Conservation (phyloP, 352 stramenopile species). For the Globisporangium nagaii region DNA sequence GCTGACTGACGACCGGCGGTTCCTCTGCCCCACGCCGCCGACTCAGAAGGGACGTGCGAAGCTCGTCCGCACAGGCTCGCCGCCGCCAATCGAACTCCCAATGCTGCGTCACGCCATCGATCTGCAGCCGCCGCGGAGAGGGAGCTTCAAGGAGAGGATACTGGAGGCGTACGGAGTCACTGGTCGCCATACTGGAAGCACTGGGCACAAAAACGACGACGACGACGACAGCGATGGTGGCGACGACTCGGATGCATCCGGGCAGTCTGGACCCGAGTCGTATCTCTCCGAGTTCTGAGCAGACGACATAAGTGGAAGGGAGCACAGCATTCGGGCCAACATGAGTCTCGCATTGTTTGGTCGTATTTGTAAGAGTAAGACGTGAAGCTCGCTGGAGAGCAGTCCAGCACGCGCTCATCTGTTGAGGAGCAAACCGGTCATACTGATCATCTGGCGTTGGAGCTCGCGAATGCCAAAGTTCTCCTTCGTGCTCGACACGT, state of each 20-base stretch:
- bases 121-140: neutral
- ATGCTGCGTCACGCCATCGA: neutral
- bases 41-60: neutral
- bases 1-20: neutral
- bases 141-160: slow-evolving; percentile 1
- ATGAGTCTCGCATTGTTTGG: too few relatives aligned
- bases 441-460: slow-evolving; percentile 64
- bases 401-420: neutral
- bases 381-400: too few relatives aligned
- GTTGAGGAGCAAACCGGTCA: slow-evolving; percentile 42
- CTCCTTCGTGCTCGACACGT: slow-evolving; percentile 76
- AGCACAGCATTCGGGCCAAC: too few relatives aligned
- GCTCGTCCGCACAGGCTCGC: neutral
- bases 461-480: slow-evolving; percentile 71
- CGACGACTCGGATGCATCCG: slow-evolving; percentile 16
- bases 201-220: slow-evolving; percentile 11
- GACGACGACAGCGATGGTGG: slow-evolving; percentile 16
- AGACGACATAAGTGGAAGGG: too few relatives aligned
- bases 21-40: slow-evolving; percentile 6
- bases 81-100: neutral
- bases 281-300: slow-evolving; percentile 28
- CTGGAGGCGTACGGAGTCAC: neutral
- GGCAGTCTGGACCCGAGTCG: slow-evolving; percentile 23
- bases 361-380: too few relatives aligned
- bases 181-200: neutral